Percentiles rank a stretch among this genome's conserved stretches.
phyloP scores from a whole-genome alignment of 805 yeast species.

The Ogataea zsoltii region DNA sequence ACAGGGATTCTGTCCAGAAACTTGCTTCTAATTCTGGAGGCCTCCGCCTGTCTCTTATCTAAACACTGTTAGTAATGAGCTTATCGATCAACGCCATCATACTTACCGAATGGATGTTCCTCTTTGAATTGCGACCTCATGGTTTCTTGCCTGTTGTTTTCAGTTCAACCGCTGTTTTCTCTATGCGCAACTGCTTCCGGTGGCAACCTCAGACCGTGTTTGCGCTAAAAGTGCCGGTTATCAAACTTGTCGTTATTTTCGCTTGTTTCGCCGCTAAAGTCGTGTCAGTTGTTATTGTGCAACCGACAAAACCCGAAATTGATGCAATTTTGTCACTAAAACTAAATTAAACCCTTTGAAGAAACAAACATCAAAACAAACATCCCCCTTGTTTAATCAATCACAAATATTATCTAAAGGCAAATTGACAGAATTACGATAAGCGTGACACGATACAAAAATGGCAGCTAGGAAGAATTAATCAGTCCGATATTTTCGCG shows the following conservation, averaged over 20 bases:
- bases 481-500: constrained; percentile 3
- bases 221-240: background rate
- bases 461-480: constrained; percentile 8
- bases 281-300: too few relatives aligned
- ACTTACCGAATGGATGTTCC: constrained; percentile 91
- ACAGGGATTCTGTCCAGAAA: constrained; percentile 94
- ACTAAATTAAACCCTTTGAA: too few relatives aligned
- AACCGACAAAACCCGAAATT: too few relatives aligned
- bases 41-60: constrained; percentile 94
- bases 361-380: background rate
- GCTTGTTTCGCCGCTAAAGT: too few relatives aligned
- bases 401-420: constrained; percentile 8
- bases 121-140: constrained; percentile 95
- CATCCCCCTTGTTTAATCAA: constrained; percentile 1
- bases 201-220: background rate
- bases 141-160: constrained; percentile 4
- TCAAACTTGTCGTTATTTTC: too few relatives aligned
- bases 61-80: constrained; percentile 6
- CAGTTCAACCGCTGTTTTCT: background rate
- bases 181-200: background rate
- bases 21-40: constrained; percentile 84
- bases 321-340: too few relatives aligned
- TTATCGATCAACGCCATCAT: background rate
- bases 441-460: constrained; percentile 18
- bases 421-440: constrained; percentile 15